A percentile compares a stretch with the other conserved stretches of the same genome.
Conservation (phyloP, 495 filamentous ascomycete genomes). For the Aspergillus bertholletiae region DNA sequence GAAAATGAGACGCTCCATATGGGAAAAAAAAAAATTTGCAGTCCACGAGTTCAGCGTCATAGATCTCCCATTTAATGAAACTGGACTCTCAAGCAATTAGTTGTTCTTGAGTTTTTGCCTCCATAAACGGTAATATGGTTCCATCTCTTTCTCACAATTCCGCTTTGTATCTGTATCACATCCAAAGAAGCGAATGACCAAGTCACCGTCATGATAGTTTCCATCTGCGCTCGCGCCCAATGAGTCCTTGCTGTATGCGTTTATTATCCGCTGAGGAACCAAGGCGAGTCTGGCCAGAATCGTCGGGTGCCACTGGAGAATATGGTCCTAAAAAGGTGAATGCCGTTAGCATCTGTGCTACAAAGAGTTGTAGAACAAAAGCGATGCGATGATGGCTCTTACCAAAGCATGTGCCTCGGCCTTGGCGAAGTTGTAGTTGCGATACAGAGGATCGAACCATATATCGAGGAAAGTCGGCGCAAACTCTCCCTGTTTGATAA, state of each 20-base stretch:
- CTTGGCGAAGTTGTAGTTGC: conserved; percentile 92
- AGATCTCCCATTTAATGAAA: too few species aligned
- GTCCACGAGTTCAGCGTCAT: too few species aligned
- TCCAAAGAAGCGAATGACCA: conserved; percentile 69
- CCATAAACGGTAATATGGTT: conserved; percentile 50
- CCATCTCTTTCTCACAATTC: conserved; percentile 69
- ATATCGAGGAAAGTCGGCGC: conserved; percentile 88
- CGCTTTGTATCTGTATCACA: conserved; percentile 57
- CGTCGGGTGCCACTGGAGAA: conserved; percentile 98
- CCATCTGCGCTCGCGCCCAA: conserved; percentile 42
- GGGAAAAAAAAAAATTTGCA: too few species aligned
- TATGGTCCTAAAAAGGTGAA: conserved; percentile 62
- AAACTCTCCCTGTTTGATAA: conserved; percentile 85
- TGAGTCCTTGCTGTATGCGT: conserved; percentile 64
- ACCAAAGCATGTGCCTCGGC: conserved; percentile 91
- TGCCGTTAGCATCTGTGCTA: conserved; percentile 4
- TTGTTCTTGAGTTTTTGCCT: conserved; percentile 30
- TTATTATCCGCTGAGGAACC: conserved; percentile 76
- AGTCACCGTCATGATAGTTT: conserved; percentile 71
- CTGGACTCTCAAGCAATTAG: too few species aligned
- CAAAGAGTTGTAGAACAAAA: not conserved
- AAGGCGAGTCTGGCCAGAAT: conserved; percentile 84
- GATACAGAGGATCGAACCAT: conserved; percentile 94
- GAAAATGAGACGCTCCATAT: not conserved
- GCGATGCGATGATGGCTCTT: conserved; percentile 29